phyloP scores from a whole-genome alignment of 2,329 filamentous ascomycete genomes.

The Diaporthe citrichinensis region DNA sequence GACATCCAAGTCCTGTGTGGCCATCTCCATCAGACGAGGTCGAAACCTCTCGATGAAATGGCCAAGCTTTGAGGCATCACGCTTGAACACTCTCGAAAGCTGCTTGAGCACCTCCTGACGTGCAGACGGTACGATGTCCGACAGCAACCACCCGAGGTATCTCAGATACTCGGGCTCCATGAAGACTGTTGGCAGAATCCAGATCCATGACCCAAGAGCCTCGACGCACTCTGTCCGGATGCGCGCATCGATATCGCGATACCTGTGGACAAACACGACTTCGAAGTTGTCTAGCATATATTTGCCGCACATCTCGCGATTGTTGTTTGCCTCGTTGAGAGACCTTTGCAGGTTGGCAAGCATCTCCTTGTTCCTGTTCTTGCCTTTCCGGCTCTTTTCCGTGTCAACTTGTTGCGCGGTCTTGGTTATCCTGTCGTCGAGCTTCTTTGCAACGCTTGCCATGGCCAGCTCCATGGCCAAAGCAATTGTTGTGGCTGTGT shows the following conservation, averaged over 20 bases:
- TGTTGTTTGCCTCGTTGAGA: conserved; percentile 78
- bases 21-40: conserved; percentile 90
- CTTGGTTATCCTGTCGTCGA: conserved; percentile 75
- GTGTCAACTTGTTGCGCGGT: conserved; percentile 84
- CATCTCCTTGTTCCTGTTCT: conserved; percentile 82
- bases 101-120: conserved; percentile 91
- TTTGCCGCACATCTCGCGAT: conserved; percentile 77
- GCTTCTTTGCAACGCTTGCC: conserved; percentile 62
- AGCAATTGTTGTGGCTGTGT: conserved; percentile 90
- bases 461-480: conserved; percentile 84
- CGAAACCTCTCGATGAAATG: conserved; percentile 96
- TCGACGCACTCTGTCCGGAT: conserved; percentile 92
- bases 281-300: conserved; percentile 90
- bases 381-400: conserved; percentile 78
- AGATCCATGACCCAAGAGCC: conserved; percentile 90
- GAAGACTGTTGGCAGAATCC: conserved; percentile 86
- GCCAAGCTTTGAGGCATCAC: conserved; percentile 85
- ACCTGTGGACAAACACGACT: conserved; percentile 93
- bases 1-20: conserved; percentile 85
- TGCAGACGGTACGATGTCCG: conserved; percentile 81
- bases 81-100: conserved; percentile 82
- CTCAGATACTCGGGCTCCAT: conserved; percentile 92
- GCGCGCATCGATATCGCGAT: conserved; percentile 91
- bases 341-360: conserved; percentile 80
- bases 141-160: conserved; percentile 96